These are phyloP conservation scores for Lipomyces yamanashiensis DNA, from an alignment of 805 yeast species.

Conservation along the genomic window DNA sequence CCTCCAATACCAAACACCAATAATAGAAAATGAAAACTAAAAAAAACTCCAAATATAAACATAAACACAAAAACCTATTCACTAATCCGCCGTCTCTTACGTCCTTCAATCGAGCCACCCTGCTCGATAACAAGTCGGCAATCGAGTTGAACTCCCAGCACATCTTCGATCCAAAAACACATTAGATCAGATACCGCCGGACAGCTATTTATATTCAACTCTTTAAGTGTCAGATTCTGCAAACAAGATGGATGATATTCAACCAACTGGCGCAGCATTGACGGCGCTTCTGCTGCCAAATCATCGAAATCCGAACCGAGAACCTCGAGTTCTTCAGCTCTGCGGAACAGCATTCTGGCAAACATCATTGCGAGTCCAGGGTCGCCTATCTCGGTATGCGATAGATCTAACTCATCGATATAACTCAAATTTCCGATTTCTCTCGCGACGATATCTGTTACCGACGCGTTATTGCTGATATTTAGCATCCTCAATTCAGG, in stretches of 20 bases:
- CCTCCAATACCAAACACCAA: constrained; percentile 1
- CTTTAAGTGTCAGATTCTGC: background rate
- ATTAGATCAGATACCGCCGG: constrained; percentile 8
- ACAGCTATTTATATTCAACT: constrained; percentile 12
- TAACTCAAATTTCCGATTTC: constrained; percentile 12
- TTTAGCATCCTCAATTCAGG: constrained; percentile 9
- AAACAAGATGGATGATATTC: background rate
- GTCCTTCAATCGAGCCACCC: background rate
- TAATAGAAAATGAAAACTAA: background rate
- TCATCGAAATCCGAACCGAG: background rate
- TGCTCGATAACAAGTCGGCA: constrained; percentile 7
- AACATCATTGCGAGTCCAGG: constrained; percentile 7
- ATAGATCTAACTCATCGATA: constrained; percentile 13
- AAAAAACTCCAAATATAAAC: background rate
- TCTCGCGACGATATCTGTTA: constrained; percentile 1
- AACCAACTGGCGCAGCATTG: background rate
- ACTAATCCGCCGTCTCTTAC: constrained; percentile 8
- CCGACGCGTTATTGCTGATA: constrained; percentile 18
- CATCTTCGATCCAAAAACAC: constrained; percentile 21
- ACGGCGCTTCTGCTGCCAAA: background rate
- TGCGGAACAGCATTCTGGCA: constrained; percentile 1
- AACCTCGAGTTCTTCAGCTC: background rate
- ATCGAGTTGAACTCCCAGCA: constrained; percentile 2
- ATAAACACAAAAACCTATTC: background rate
- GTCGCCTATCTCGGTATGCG: constrained; percentile 12